phyloP scores from a whole-genome alignment of 805 yeast species.

The Blastobotrys muscicola region DNA sequence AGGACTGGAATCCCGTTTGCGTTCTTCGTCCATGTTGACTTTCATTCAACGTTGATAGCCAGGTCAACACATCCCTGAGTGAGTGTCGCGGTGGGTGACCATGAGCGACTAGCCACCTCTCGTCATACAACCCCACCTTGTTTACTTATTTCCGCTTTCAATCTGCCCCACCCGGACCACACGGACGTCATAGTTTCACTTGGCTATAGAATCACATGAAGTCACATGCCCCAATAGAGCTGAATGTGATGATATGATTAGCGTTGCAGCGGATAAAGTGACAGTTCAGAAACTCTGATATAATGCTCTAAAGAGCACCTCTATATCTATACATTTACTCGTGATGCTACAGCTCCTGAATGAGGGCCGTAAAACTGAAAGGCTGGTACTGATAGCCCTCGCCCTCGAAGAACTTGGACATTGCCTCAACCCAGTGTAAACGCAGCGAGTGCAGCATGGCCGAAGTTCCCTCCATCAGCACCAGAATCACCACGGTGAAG shows the following conservation, averaged over 20 bases:
- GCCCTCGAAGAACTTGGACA: constrained; percentile 97
- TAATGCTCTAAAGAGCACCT: too few relatives aligned
- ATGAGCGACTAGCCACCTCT: too few relatives aligned
- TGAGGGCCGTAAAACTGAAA: constrained; percentile 44
- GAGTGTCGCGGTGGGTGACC: too few relatives aligned
- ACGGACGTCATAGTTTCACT: neutral
- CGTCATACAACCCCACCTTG: too few relatives aligned
- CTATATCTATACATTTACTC: neutral
- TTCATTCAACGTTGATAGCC: too few relatives aligned
- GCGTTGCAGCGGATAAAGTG: too few relatives aligned
- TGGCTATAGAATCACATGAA: neutral
- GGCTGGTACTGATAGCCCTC: constrained; percentile 90
- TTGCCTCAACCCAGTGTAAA: constrained; percentile 98
- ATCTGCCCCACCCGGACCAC: too few relatives aligned
- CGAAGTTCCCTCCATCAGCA: constrained; percentile 96
- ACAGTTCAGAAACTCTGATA: too few relatives aligned
- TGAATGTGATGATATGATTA: too few relatives aligned
- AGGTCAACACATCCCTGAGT: too few relatives aligned
- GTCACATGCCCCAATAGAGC: neutral
- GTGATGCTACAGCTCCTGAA: constrained; percentile 1
- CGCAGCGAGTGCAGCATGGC: constrained; percentile 97
- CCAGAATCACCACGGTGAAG: constrained; percentile 83
- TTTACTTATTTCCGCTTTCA: too few relatives aligned
- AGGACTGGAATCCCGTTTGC: neutral
- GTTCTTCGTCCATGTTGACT: neutral